phyloP scores from a whole-genome alignment of 306 rosid genomes.

The Alnus glutinosa region DNA sequence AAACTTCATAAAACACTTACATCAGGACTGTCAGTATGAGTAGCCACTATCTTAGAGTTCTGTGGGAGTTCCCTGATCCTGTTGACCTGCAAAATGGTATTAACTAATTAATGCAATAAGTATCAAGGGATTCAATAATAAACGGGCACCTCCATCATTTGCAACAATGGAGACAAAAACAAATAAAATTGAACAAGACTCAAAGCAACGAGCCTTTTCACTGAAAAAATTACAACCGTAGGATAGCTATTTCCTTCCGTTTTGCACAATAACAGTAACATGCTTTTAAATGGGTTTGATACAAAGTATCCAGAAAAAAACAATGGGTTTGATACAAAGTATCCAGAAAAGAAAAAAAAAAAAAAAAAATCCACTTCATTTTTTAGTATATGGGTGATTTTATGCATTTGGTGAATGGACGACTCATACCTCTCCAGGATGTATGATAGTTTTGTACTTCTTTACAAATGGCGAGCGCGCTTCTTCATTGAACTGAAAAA shows the following conservation, averaged over 20 bases:
- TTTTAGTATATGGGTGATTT: not conserved
- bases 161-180: conserved; percentile 16
- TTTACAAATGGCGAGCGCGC: conserved; percentile 99
- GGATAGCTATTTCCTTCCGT: not conserved
- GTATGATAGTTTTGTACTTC: conserved; percentile 99
- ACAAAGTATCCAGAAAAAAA: not conserved
- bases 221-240: not conserved
- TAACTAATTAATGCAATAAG: conserved; percentile 19
- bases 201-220: not conserved
- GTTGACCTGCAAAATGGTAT: conserved; percentile 70
- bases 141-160: not conserved
- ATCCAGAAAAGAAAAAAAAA: too few species aligned
- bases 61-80: conserved; percentile 97
- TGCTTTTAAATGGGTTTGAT: not conserved
- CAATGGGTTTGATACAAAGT: not conserved
- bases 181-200: conserved; percentile 7
- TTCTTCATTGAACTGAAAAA: conserved; percentile 91
- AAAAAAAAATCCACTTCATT: not conserved
- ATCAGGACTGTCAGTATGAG: conserved; percentile 98
- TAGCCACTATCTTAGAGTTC: conserved; percentile 89
- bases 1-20: conserved; percentile 46
- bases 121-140: conserved; percentile 4
- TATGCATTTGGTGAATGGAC: not conserved
- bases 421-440: conserved; percentile 93
- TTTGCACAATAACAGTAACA: not conserved